Percentiles rank a stretch among this genome's conserved stretches.
Conservation (phyloP, 305 asterid species). For the Ajuga reptans region DNA sequence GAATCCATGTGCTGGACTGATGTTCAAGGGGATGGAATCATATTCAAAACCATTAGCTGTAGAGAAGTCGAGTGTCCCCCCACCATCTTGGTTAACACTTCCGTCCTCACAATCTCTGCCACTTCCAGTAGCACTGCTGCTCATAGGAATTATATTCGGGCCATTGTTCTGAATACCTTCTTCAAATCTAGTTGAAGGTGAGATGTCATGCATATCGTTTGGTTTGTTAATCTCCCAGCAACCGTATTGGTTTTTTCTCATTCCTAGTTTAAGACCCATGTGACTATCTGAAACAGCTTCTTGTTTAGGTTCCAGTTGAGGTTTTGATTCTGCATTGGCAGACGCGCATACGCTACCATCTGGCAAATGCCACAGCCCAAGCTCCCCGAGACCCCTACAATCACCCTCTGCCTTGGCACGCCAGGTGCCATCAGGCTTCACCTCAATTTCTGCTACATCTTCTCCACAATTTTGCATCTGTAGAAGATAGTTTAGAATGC, state of each 20-base stretch:
- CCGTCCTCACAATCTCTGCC: slow-evolving; percentile 84
- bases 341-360: slow-evolving; percentile 56
- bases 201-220: slow-evolving; percentile 40
- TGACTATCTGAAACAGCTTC: slow-evolving; percentile 76
- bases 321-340: slow-evolving; percentile 47
- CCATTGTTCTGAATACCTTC: slow-evolving; percentile 35
- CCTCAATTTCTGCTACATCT: slow-evolving; percentile 86
- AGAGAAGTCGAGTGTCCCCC: slow-evolving; percentile 52
- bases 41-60: slow-evolving; percentile 59
- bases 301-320: slow-evolving; percentile 50
- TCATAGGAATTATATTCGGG: slow-evolving; percentile 67
- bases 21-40: slow-evolving; percentile 53
- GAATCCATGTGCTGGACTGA: slow-evolving; percentile 40
- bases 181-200: slow-evolving; percentile 40
- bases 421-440: slow-evolving; percentile 98
- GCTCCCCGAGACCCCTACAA: slow-evolving; percentile 67
- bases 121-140: slow-evolving; percentile 93
- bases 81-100: slow-evolving; percentile 89
- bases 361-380: slow-evolving; percentile 91
- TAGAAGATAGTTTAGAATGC: slow-evolving; percentile 5
- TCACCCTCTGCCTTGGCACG: slow-evolving; percentile 87
- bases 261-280: slow-evolving; percentile 61
- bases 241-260: slow-evolving; percentile 65
- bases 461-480: slow-evolving; percentile 72
- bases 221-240: slow-evolving; percentile 75